Evolutionary conservation across 73 alveolate species (phyloP).

Genomic region (Paramecium primaurelia): DNA sequence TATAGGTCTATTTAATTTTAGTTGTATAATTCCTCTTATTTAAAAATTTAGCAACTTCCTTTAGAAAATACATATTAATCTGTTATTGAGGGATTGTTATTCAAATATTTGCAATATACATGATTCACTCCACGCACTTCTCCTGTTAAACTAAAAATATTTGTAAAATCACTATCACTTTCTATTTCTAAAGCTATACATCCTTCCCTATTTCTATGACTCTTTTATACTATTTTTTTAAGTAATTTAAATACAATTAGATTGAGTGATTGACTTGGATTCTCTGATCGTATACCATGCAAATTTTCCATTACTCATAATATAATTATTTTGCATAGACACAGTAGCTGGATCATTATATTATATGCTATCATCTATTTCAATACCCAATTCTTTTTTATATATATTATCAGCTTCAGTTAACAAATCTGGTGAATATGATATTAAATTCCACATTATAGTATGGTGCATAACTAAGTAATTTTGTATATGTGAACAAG

Average conservation of each 20-base stretch:
- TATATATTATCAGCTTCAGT: constrained; percentile 1
- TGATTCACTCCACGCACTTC: not conserved
- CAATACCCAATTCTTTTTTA: constrained; percentile 15
- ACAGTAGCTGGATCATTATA: constrained; percentile 4
- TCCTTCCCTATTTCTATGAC: not conserved
- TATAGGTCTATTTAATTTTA: not conserved
- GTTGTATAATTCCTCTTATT: not conserved
- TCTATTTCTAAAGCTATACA: constrained; percentile 23
- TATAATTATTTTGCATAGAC: not conserved
- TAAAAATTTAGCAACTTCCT: not conserved
- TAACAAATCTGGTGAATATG: constrained; percentile 1
- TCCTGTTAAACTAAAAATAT: not conserved
- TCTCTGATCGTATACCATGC: not conserved
- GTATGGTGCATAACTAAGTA: not conserved
- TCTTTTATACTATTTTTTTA: not conserved
- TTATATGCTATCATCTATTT: not conserved
- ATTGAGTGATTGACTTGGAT: not conserved
- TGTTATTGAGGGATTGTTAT: not conserved
- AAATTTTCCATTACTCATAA: not conserved
- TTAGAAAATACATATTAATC: not conserved
- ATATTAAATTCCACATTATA: not conserved
- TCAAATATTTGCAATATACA: constrained; percentile 7
- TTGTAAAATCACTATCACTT: not conserved
- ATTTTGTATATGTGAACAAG: not conserved
- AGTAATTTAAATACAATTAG: not conserved